Percentiles rank a stretch among this genome's conserved stretches.
Conservation (phyloP, 2,329 filamentous ascomycete genomes). For the Cytospora schulzeri region DNA sequence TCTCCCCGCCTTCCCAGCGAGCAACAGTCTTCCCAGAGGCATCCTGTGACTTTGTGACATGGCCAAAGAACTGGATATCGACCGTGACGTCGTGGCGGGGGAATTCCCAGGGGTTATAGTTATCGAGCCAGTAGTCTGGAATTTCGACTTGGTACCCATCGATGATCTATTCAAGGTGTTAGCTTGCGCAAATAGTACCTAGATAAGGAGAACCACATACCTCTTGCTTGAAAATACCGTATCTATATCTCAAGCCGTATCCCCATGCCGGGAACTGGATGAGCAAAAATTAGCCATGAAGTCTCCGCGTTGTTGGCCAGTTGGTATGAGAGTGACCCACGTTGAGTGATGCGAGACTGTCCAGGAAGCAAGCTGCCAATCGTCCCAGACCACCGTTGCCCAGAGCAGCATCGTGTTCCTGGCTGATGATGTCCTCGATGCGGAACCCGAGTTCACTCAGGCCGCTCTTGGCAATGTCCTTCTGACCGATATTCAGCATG, state of each 20-base stretch:
- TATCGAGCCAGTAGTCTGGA: constrained; percentile 91
- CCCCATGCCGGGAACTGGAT: constrained; percentile 85
- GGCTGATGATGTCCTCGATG: constrained; percentile 90
- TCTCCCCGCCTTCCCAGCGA: constrained; percentile 90
- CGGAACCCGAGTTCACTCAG: constrained; percentile 90
- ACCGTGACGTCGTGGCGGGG: constrained; percentile 93
- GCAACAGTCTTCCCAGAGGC: constrained; percentile 73
- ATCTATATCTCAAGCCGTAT: constrained; percentile 92
- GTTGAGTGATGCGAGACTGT: constrained; percentile 92
- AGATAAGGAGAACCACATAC: constrained; percentile 39
- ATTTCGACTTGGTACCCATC: constrained; percentile 98
- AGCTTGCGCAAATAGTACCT: not conserved
- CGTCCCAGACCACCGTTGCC: constrained; percentile 95
- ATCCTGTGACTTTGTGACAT: constrained; percentile 74
- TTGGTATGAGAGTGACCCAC: not conserved
- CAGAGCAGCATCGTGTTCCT: constrained; percentile 94
- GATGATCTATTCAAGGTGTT: constrained; percentile 52
- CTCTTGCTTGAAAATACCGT: constrained; percentile 99
- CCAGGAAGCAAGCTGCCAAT: constrained; percentile 93
- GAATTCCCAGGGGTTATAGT: constrained; percentile 99
- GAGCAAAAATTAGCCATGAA: not conserved
- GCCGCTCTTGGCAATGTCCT: constrained; percentile 81
- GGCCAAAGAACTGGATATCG: constrained; percentile 94
- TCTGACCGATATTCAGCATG: constrained; percentile 92
- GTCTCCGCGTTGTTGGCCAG: not conserved